Base-by-base conservation (phyloP, 2,329 filamentous ascomycete genomes). In the Aspergillus neoniger region DNA sequence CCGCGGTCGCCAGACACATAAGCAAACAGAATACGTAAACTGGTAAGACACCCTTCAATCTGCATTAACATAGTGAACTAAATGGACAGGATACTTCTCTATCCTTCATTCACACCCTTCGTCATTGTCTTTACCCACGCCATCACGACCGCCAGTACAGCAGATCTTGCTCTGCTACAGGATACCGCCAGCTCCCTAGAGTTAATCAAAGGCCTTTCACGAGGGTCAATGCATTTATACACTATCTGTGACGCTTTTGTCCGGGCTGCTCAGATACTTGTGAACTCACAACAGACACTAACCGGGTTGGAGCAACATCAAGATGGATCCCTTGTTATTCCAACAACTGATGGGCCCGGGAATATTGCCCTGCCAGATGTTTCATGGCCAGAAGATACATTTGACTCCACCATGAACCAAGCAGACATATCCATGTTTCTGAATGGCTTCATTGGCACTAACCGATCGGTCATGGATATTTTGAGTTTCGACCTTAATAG, bases 81-180 rank as follows among this genome's bases (percentile, higher is more conserved):
- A 54, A 15, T 10, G 1, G 47, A 56, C 38, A 67, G 67, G 59
- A 69, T 69, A 15, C 43, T 72, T 7, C 50, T 72, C 0, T 72
- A 72, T 32, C 64, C 68, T 0, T 71, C 70, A 2, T 72, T 70
- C 28, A 67, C 70, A 2, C 70, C 70, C 0, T 69, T 71, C 17
- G 61, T 71, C 14, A 68, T 72, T 39, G 66, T 72, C 25, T 72
- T 72, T 55, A 69, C 68, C 5, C 70, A 72, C 54, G 70, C 70
- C 1, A 69, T 72, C 30, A 66, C 69, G 7, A 70, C 68, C 4
- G 61, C 69, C 2, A 68, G 54, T 48, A 44, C 57, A 8, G 36
- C 63, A 14, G 68, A 70, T 47, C 49, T 71, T 8, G 30, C 59
- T 30, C 63, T 71, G 0, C 57, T 71, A 4, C 65, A 71, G 51